phyloP scores from a whole-genome alignment of 805 yeast species.

The Yarrowia divulgata region DNA sequence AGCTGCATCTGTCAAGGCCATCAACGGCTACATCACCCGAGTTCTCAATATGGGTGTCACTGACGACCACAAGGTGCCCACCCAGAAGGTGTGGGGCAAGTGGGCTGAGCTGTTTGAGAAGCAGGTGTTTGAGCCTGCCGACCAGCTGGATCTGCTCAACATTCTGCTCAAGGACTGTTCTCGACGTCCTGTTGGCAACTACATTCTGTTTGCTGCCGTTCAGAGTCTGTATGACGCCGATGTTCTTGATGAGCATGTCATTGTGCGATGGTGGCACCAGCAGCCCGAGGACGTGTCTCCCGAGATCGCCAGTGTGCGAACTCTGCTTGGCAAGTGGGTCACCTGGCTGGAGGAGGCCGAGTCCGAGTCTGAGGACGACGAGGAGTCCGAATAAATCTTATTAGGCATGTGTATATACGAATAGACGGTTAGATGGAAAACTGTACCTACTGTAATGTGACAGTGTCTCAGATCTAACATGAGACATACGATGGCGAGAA shows the following conservation, averaged over 20 bases:
- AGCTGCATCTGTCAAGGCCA: slow-evolving; percentile 75
- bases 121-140: slow-evolving; percentile 82
- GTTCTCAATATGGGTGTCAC: slow-evolving; percentile 76
- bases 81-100: slow-evolving; percentile 71
- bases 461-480: neutral
- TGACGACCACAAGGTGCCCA: slow-evolving; percentile 76
- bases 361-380: slow-evolving; percentile 64
- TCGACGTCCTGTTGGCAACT: slow-evolving; percentile 54
- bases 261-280: slow-evolving; percentile 81
- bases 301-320: slow-evolving; percentile 57
- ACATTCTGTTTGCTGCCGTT: slow-evolving; percentile 59
- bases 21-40: slow-evolving; percentile 72
- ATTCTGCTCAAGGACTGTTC: slow-evolving; percentile 57
- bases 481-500: neutral
- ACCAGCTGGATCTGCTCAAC: slow-evolving; percentile 73
- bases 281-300: slow-evolving; percentile 55
- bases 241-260: slow-evolving; percentile 79
- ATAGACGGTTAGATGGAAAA: slow-evolving; percentile 17
- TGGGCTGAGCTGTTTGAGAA: slow-evolving; percentile 87
- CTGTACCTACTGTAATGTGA: neutral
- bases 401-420: slow-evolving; percentile 26
- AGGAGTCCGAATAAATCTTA: slow-evolving; percentile 15
- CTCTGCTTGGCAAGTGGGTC: slow-evolving; percentile 73
- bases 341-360: slow-evolving; percentile 88
- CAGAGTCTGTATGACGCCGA: slow-evolving; percentile 80